A percentile compares a stretch with the other conserved stretches of the same genome.
These are phyloP conservation scores for Cylindricascospora bacillispora DNA, from an alignment of 1,139 yeast genomes.

Conservation along the genomic window DNA sequence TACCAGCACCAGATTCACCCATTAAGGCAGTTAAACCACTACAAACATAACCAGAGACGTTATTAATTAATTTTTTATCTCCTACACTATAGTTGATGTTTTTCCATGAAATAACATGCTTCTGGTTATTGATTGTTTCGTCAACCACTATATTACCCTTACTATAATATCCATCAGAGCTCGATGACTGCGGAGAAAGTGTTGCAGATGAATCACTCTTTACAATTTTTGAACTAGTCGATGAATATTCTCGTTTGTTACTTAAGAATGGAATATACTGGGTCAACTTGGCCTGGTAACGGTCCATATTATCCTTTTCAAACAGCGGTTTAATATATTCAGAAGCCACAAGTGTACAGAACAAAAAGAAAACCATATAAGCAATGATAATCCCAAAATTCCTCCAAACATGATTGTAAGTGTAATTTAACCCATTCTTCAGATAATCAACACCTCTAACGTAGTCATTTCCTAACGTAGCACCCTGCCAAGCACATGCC, in stretches of 20 bases:
- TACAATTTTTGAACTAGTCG: not conserved
- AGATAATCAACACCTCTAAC: conserved; percentile 27
- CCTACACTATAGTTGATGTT: conserved; percentile 33
- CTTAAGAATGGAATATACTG: conserved; percentile 4
- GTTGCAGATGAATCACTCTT: conserved; percentile 4
- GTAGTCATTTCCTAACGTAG: conserved; percentile 17
- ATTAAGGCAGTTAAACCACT: conserved; percentile 43
- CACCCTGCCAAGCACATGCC: conserved; percentile 30
- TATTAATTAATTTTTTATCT: conserved; percentile 31
- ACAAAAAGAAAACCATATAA: conserved; percentile 25
- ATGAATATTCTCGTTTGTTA: conserved; percentile 1
- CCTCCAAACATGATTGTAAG: conserved; percentile 32
- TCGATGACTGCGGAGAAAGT: conserved; percentile 4
- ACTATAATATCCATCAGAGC: conserved; percentile 6
- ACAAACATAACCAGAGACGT: conserved; percentile 38
- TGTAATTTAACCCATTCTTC: conserved; percentile 24
- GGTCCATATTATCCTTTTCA: conserved; percentile 14
- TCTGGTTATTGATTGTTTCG: conserved; percentile 33
- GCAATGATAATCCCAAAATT: conserved; percentile 32
- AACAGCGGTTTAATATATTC: conserved; percentile 26
- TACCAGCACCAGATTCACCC: conserved; percentile 58
- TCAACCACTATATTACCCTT: conserved; percentile 27
- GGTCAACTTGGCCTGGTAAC: conserved; percentile 4
- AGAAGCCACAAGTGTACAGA: conserved; percentile 22
- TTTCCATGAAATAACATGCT: conserved; percentile 33